Conservation (phyloP, 106 monocot species). For the Dioscorea dumetorum region DNA sequence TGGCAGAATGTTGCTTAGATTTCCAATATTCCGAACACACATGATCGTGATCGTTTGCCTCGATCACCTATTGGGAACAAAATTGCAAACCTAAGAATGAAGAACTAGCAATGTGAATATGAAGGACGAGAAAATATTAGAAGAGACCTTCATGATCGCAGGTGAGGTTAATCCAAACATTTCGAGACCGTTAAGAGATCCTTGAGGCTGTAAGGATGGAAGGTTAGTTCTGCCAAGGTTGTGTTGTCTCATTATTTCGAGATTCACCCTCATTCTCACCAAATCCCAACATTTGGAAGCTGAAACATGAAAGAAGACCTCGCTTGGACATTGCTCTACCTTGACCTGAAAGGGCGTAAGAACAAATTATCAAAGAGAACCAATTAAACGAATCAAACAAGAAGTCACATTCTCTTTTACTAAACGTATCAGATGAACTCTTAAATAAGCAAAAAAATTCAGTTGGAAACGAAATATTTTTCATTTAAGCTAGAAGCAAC, state of each 20-base stretch:
- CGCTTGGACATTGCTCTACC: slow-evolving; percentile 57
- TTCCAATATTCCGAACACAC: slow-evolving; percentile 51
- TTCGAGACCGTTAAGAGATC: slow-evolving; percentile 77
- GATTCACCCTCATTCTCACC: slow-evolving; percentile 74
- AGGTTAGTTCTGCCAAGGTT: slow-evolving; percentile 36
- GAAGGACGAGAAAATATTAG: no score
- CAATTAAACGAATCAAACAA: background rate
- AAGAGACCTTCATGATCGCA: slow-evolving; percentile 52
- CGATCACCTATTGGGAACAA: slow-evolving; percentile 32
- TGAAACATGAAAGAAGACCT: slow-evolving; percentile 73
- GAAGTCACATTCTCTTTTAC: no score
- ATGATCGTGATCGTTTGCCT: slow-evolving; percentile 32
- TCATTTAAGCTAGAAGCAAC: no score
- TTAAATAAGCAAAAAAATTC: no score
- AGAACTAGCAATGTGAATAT: no score
- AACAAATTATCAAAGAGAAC: background rate
- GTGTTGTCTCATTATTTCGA: slow-evolving; percentile 56
- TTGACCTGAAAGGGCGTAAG: slow-evolving; percentile 39
- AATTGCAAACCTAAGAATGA: no score
- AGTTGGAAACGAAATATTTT: no score
- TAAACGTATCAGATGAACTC: no score
- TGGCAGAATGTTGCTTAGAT: slow-evolving; percentile 5
- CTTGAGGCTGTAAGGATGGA: slow-evolving; percentile 62
- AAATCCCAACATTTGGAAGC: slow-evolving; percentile 82
- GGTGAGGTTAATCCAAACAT: slow-evolving; percentile 93